Conservation (phyloP, 306 rosid species). For the Pueraria montana region DNA sequence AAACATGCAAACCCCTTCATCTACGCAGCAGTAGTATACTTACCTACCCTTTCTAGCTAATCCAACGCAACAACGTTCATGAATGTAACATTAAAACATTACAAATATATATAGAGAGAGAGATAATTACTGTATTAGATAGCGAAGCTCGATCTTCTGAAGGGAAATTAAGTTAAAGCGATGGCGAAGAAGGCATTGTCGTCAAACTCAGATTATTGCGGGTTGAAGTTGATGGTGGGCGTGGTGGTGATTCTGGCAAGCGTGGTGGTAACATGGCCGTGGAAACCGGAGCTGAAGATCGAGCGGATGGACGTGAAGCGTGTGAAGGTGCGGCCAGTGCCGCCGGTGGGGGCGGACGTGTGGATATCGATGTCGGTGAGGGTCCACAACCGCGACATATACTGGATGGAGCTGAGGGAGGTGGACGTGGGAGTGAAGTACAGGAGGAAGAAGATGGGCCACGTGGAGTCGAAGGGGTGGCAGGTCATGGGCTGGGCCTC, state of each 20-base stretch:
- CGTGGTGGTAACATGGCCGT: constrained; percentile 65
- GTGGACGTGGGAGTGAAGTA: constrained; percentile 73
- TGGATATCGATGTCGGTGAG: constrained; percentile 57
- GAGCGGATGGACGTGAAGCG: constrained; percentile 58
- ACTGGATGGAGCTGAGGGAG: constrained; percentile 54
- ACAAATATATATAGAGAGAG: no score
- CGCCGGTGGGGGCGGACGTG: constrained; percentile 68
- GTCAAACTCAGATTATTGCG: no score
- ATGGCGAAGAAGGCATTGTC: no score
- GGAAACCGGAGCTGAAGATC: constrained; percentile 67
- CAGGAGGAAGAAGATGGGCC: constrained; percentile 74
- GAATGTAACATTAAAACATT: no score
- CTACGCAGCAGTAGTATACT: no score
- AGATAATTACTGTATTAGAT: no score
- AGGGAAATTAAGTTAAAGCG: no score
- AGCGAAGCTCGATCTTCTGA: no score
- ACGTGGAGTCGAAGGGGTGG: constrained; percentile 63
- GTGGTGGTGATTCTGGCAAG: constrained; percentile 13
- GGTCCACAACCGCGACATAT: constrained; percentile 65
- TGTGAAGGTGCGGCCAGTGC: constrained; percentile 61
- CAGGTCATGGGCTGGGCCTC: constrained; percentile 70
- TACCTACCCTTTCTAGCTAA: no score
- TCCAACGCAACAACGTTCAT: no score
- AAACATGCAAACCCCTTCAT: no score
- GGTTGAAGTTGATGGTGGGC: constrained; percentile 38